Evolutionary conservation across 176 grass and related monocot species (phyloP), one percentile per base, ranked within the genome.

Genomic region (Oryza meridionalis): DNA sequence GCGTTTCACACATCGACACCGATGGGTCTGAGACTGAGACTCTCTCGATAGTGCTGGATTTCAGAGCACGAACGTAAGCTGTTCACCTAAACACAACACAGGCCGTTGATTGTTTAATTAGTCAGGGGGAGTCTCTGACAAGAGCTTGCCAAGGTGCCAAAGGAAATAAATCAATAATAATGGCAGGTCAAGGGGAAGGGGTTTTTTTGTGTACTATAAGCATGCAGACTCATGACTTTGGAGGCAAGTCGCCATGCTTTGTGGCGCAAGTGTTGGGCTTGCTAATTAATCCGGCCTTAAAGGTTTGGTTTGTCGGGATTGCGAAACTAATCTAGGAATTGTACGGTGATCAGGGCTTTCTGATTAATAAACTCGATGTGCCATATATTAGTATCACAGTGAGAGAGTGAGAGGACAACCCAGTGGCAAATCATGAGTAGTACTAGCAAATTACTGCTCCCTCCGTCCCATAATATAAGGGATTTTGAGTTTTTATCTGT

Each of bases 301-400:
- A 45, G 73, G 73, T 64, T 17, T 67, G 45, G 38, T 37, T 44
- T 67, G 35, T 86, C 73, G 84, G 88, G 88, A 90, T 90, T 16
- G 59, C 61, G 73, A 79, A 86, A 90, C 62, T 69, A 68, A 10
- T 35, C 68, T 27, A 75, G 29, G 79, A 38, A 16, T 7, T 0
- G 79, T 62, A 68, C 46, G 58, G 25, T n/a, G 5, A 55, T 2
- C 71, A 17, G 14, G 37, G 8, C 80, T 67, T 53, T 59, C 24
- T 65, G 14, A 69, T 47, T 42, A 74, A 59, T 22, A 62, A 62
- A 24, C 58, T 22, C 19, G 58, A 62, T 62, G 8, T 24, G 21
- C 3, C 58, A 24, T 62, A 62, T 33, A 62, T 62, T 62, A 24
- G 22, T 62, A 21, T 9, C 58, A 62, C 21, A 62, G 21, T 62